A percentile compares a stretch with the other conserved stretches of the same genome.
Conservation (phyloP, 2,329 filamentous ascomycete species). For the Tympanopsis confertula region DNA sequence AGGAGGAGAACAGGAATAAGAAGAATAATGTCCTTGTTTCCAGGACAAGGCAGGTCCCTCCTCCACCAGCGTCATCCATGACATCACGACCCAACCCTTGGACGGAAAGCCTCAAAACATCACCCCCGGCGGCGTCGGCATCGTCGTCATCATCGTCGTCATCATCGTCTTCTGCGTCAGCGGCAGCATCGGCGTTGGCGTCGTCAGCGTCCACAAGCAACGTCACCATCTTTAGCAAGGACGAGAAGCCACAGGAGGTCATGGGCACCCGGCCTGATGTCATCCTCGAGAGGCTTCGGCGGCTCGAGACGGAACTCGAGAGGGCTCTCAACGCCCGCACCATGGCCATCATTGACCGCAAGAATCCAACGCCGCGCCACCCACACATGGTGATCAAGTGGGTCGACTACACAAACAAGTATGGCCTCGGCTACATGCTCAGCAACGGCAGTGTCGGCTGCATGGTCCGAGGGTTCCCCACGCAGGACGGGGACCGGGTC, state of each 20-base stretch:
- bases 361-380: constrained; percentile 39
- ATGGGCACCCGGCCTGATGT: constrained; percentile 43
- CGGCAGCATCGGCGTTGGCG: constrained; percentile 2
- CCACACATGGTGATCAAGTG: constrained; percentile 64
- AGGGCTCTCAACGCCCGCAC: constrained; percentile 50
- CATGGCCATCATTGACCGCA: constrained; percentile 46
- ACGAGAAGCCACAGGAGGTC: constrained; percentile 36
- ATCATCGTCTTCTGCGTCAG: constrained; percentile 4
- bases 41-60: too few species aligned
- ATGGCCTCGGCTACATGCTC: constrained; percentile 72
- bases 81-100: not conserved
- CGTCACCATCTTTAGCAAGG: constrained; percentile 42
- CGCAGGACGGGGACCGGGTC: constrained; percentile 32
- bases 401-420: constrained; percentile 83
- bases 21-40: too few species aligned
- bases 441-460: constrained; percentile 74
- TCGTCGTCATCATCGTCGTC: not conserved
- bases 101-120: not conserved
- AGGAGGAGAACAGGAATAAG: not conserved
- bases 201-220: constrained; percentile 14
- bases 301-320: constrained; percentile 48
- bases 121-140: not conserved
- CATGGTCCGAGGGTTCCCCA: constrained; percentile 43
- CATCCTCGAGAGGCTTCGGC: constrained; percentile 41
- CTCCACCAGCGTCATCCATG: too few species aligned